phyloP scores from a whole-genome alignment of 2,329 filamentous ascomycete species.

The Alternaria burnsii region DNA sequence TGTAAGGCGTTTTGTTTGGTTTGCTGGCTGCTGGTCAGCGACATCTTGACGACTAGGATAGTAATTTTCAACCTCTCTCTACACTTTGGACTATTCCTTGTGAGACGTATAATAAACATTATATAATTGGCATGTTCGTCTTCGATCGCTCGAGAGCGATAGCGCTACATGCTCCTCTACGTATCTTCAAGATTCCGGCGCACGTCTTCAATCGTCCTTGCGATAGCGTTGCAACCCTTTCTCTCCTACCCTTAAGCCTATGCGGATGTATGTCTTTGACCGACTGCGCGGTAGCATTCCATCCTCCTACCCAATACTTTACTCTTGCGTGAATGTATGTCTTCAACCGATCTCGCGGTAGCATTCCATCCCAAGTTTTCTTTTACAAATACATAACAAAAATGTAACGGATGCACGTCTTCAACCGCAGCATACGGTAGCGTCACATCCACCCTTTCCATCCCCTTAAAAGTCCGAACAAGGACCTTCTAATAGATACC shows the following conservation, averaged over 20 bases:
- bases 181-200: neutral
- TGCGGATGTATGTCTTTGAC: conserved; percentile 35
- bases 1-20: neutral
- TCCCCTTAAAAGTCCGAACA: neutral
- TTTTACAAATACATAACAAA: neutral
- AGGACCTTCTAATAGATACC: conserved; percentile 72
- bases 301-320: conserved; percentile 9
- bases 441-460: conserved; percentile 29
- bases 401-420: conserved; percentile 10
- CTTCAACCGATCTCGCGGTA: conserved; percentile 38
- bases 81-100: neutral
- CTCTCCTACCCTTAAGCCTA: neutral
- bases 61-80: neutral
- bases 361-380: conserved; percentile 27
- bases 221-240: conserved; percentile 22
- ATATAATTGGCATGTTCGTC: conserved; percentile 13
- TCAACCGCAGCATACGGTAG: conserved; percentile 28
- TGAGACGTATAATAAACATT: conserved; percentile 6
- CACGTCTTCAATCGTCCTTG: conserved; percentile 26
- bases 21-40: conserved; percentile 13
- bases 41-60: neutral
- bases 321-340: conserved; percentile 27
- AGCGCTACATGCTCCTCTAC: conserved; percentile 10
- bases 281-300: conserved; percentile 36
- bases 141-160: conserved; percentile 9